These are phyloP conservation scores for Dactylellina haptotyla DNA, from an alignment of 2,329 filamentous ascomycete species.

Conservation along the genomic window DNA sequence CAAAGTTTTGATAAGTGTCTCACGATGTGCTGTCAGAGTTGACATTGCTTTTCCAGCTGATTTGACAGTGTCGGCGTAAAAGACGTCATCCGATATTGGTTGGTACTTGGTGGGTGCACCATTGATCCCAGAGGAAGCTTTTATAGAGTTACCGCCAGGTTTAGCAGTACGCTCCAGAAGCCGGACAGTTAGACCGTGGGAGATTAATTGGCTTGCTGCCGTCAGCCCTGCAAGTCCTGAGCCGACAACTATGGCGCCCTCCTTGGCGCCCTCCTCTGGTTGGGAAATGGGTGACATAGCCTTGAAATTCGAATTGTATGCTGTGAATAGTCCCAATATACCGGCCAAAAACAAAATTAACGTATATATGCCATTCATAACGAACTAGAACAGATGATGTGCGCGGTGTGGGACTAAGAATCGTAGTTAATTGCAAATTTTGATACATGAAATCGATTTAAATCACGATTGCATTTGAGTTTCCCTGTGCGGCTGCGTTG, in stretches of 20 bases:
- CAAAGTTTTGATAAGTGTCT: slow-evolving; percentile 65
- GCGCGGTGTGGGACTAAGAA: no score
- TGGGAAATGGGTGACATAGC: slow-evolving; percentile 10
- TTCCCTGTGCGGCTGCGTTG: no score
- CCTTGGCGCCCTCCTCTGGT: slow-evolving; percentile 17
- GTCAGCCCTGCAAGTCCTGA: slow-evolving; percentile 73
- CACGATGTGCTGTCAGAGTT: slow-evolving; percentile 58
- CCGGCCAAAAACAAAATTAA: no score
- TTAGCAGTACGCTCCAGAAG: slow-evolving; percentile 71
- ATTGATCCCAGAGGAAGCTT: slow-evolving; percentile 74
- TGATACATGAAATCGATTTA: no score
- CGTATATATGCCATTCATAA: no score
- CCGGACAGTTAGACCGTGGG: slow-evolving; percentile 66
- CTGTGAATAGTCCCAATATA: no score
- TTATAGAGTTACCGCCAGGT: slow-evolving; percentile 73
- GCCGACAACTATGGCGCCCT: slow-evolving; percentile 70
- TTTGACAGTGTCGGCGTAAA: slow-evolving; percentile 68
- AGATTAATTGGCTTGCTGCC: slow-evolving; percentile 69
- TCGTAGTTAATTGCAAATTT: no score
- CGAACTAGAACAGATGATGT: no score
- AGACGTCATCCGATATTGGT: slow-evolving; percentile 62
- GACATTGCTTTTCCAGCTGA: slow-evolving; percentile 65
- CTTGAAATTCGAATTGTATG: background rate
- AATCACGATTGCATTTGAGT: no score
- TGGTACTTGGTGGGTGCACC: slow-evolving; percentile 71